Base-by-base conservation (phyloP, 2,329 filamentous ascomycete species). In the Xylaria sp. region DNA sequence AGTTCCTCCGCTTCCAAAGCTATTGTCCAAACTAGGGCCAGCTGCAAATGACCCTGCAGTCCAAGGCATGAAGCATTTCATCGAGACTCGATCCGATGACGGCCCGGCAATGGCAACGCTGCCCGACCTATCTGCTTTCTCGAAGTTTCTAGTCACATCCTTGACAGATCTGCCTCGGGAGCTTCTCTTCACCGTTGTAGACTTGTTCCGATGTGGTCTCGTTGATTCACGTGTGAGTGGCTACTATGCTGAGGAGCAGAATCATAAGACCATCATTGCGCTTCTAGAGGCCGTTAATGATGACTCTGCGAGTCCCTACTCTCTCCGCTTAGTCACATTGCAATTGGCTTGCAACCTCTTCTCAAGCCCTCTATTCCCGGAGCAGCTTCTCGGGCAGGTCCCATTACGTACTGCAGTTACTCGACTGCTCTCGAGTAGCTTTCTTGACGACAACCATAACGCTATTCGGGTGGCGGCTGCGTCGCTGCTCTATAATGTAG, bases 321-420 rank as follows among this genome's bases (percentile, higher is more conserved):
- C 92, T 4, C 86, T 97, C 1, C 91, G 94, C 15, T 88, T 98
- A 1, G 93, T 97, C 18, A 91, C 93, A 0, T 82, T 97, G 25
- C 94, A 98, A 74, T 87, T 95, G 76, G 87, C 89, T 1, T 97
- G 94, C 81, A 98, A 97, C 76, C 84, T 97, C 51, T 97, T 97
- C 82, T 90, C 89, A 0, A 91, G 91, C 0, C 87, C 89, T 0
- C 84, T 97, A 0, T 97, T 91, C 75, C 84, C 89, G 0, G 85
- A 89, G 2, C 86, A 90, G 70, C 84, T 94, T 9, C 82, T 92
- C 7, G 79, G 81, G 1, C 82, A 87, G 52, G 79, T 81, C 1
- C 62, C 74, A 25, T 80, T 94, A 59, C 87, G 89, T 6, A 78
- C 82, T 1, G 84, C 88, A 0, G 82, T 95, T 34, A 89, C 92